Conservation (phyloP, 2,329 filamentous ascomycete species). For the Metarhizium sp. region DNA sequence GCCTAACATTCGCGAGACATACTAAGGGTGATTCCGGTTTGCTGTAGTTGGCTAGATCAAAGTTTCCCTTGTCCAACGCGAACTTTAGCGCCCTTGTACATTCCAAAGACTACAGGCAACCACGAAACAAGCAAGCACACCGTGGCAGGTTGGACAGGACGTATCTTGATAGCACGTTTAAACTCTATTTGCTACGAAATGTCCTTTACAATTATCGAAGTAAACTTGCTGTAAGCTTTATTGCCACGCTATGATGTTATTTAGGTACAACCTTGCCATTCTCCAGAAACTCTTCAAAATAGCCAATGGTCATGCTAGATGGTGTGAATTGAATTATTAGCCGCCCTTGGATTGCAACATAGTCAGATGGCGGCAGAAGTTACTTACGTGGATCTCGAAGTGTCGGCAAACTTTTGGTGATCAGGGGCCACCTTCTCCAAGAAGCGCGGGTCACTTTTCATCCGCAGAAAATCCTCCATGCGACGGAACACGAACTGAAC, state of each 20-base stretch:
- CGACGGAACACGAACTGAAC: conserved; percentile 6
- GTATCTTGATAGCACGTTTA: too few species aligned
- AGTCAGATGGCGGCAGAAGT: not conserved
- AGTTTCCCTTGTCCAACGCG: not conserved
- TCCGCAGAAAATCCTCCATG: conserved; percentile 5
- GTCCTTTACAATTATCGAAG: too few species aligned
- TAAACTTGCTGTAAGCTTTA: not conserved
- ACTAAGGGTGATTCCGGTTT: too few species aligned
- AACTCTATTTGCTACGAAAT: too few species aligned
- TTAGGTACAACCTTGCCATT: conserved; percentile 3
- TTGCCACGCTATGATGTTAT: not conserved
- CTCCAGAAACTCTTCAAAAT: conserved; percentile 6
- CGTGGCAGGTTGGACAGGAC: too few species aligned
- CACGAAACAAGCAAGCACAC: too few species aligned
- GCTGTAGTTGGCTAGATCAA: not conserved
- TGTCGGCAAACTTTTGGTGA: conserved; percentile 8
- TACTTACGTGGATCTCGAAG: not conserved
- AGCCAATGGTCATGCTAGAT: conserved; percentile 6
- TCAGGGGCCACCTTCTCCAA: conserved; percentile 5
- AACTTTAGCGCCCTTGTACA: too few species aligned
- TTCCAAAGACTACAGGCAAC: too few species aligned
- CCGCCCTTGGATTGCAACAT: too few species aligned
- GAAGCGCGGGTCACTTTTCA: conserved; percentile 7
- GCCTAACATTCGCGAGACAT: too few species aligned
- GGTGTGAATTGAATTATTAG: too few species aligned